Conservation (phyloP, 148 eudicot genomes). For the Rhododendron molle region DNA sequence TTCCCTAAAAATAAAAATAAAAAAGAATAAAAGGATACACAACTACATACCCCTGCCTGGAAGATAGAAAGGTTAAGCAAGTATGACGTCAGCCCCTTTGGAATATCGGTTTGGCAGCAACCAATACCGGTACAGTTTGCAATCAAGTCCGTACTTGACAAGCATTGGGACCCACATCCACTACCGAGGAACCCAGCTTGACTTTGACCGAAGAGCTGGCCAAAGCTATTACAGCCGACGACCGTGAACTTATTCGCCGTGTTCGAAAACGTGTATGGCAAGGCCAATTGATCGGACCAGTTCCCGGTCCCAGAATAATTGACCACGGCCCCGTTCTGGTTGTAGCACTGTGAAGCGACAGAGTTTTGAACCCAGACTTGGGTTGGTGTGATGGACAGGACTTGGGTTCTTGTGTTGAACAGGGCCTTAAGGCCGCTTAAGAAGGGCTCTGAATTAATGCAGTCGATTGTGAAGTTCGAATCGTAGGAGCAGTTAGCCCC, state of each 20-base stretch:
- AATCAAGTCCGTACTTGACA: slow-evolving; percentile 1
- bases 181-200: slow-evolving; percentile 5
- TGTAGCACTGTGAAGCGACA: slow-evolving; percentile 22
- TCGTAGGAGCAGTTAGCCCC: slow-evolving; percentile 31
- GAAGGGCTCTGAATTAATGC: slow-evolving; percentile 23
- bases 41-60: neutral
- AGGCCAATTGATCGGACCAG: neutral
- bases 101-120: slow-evolving; percentile 28
- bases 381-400: slow-evolving; percentile 11
- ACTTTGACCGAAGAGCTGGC: neutral
- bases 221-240: slow-evolving; percentile 41
- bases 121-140: slow-evolving; percentile 28
- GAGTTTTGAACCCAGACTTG: slow-evolving; percentile 12
- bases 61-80: too few species aligned
- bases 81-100: neutral
- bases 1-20: too few species aligned
- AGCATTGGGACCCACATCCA: slow-evolving; percentile 23
- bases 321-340: neutral
- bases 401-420: too few species aligned
- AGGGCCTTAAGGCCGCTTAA: slow-evolving; percentile 2
- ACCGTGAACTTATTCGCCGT: slow-evolving; percentile 30
- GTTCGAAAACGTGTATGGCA: slow-evolving; percentile 21
- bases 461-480: slow-evolving; percentile 11
- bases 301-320: neutral
- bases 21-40: too few species aligned